Evolutionary conservation across 2,329 filamentous ascomycete species (phyloP), one percentile per base, ranked within the genome.

Genomic region (Chrysosporium keratinophilum): DNA sequence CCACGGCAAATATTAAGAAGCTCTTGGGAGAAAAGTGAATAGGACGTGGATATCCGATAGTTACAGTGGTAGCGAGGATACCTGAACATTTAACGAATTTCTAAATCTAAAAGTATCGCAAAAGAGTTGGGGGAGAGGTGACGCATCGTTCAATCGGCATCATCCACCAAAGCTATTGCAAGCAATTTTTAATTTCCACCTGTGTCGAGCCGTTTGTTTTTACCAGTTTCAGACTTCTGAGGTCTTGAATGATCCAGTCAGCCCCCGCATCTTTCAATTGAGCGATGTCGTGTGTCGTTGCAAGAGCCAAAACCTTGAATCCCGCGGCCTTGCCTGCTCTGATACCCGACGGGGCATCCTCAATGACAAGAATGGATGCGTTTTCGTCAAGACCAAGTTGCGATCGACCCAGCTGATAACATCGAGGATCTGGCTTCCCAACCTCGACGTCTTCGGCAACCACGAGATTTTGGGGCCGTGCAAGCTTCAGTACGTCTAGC

Each of bases 281-380:
- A 61, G 82, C 80, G 44, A 84, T 74, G 23, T 79, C 81, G 71
- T 95, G 90, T 64, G 87, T 94, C 52, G 89, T 95, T 53, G 86
- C 81, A 52, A 96, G 72, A n/a, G 83, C 90, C 44, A 95, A 72
- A 11, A 95, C 90, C 65, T 80, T 83, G 73, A 86, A 95, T 1
- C 88, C 89, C 9, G 90, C 90, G 0, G 81, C 87, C 71, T 90
- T 94, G 47, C 89, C 90, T 28, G 89, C 82, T 59, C 73, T 77
- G 64, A 95, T 87, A 4, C 90, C 90, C 6, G 88, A 87, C 4
- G 90, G 89, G 54, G 87, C 87, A 72, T 96, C 90, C 71, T 96
- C 90, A 37, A 95, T 73, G 47, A 96, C 90, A 53, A 95, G 74
- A 42, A 91, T 70, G 52, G 70, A 76, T 28, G 72, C 69, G 34